Conservation (phyloP, 1,284 basidiomycete species). For the Apiotrichum porosum region DNA sequence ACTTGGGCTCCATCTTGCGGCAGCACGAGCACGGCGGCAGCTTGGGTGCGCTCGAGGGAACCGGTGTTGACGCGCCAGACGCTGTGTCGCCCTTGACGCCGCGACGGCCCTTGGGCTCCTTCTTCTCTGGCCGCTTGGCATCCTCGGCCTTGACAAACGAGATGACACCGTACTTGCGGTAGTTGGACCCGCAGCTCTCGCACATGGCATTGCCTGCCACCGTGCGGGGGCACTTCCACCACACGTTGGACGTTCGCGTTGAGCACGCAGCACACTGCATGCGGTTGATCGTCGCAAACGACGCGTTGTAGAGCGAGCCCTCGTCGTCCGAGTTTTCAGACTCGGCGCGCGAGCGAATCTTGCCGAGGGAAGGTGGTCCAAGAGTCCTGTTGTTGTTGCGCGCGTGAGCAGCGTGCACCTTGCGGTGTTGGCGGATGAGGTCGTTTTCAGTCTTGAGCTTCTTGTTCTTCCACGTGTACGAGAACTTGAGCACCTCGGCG, state of each 20-base stretch:
- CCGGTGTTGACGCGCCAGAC: constrained; percentile 37
- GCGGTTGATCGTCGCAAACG: constrained; percentile 18
- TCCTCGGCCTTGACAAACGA: constrained; percentile 41
- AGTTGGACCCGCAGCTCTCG: constrained; percentile 66
- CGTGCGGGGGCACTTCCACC: constrained; percentile 83
- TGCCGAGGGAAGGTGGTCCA: constrained; percentile 39
- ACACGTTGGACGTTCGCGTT: constrained; percentile 64
- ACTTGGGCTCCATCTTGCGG: constrained; percentile 63
- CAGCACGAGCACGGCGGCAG: constrained; percentile 73
- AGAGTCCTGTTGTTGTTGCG: constrained; percentile 37
- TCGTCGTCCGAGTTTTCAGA: constrained; percentile 56
- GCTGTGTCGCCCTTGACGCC: constrained; percentile 57
- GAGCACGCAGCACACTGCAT: constrained; percentile 66
- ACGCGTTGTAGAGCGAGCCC: constrained; percentile 32
- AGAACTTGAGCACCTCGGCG: constrained; percentile 44
- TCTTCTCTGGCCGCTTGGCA: constrained; percentile 31
- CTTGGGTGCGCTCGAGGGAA: constrained; percentile 49
- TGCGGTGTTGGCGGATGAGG: constrained; percentile 38
- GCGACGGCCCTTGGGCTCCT: constrained; percentile 55
- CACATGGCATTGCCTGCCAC: constrained; percentile 66
- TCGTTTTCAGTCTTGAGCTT: constrained; percentile 45
- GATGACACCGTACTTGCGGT: constrained; percentile 80
- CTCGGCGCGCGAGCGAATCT: constrained; percentile 28
- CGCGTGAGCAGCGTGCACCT: constrained; percentile 35
- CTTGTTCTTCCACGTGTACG: constrained; percentile 48